Base-by-base conservation (phyloP, 2,329 filamentous ascomycete genomes). In the Neonectria faginata region DNA sequence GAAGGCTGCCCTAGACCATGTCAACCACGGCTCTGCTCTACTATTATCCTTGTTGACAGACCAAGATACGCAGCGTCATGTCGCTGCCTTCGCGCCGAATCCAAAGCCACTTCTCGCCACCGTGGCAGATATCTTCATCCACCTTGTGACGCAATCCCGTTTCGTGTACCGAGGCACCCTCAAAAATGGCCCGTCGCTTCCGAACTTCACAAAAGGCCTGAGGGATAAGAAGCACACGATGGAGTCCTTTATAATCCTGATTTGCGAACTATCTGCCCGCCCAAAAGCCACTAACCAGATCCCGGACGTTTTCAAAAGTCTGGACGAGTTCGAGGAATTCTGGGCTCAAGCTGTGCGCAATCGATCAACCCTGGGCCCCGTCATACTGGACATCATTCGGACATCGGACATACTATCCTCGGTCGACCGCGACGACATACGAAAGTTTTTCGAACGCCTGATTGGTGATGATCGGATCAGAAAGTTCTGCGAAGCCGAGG, bases 11-110 rank as follows among this genome's bases (percentile, higher is more conserved):
- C 52, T 79, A 16, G 71, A 75, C n/a, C 78, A 79, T 51, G 67
- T 79, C 5, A 79, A 79, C 18, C 78, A 79, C 47, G 77, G 75
- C 0, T 60, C 80, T 10, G 73, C 78, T 9, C 69, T 80, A 4
- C 47, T 80, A 1, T 67, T 80, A 16, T 62, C 73, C 1, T 51
- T 80, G 6, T 10, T 79, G n/a, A 73, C 73, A 0, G 76, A 77
- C 10, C 25, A 52, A 20, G 59, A 70, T 20, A 55, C 65, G 7
- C n/a, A 47, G 16, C 47, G 22, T 3, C 31, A 66, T 1, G 42
- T 72, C 1, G 29, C 54, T 10, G 53, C 61, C 5, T n/a, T 73
- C 2, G 68, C 67, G 5, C 66, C 71, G 5, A 69, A 72, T 3
- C 71, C 71, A 6, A 72, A 58, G 4, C 71, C 71, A 5, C 57